Conservation (phyloP, 306 rosid species). For the Carpinus viminea region DNA sequence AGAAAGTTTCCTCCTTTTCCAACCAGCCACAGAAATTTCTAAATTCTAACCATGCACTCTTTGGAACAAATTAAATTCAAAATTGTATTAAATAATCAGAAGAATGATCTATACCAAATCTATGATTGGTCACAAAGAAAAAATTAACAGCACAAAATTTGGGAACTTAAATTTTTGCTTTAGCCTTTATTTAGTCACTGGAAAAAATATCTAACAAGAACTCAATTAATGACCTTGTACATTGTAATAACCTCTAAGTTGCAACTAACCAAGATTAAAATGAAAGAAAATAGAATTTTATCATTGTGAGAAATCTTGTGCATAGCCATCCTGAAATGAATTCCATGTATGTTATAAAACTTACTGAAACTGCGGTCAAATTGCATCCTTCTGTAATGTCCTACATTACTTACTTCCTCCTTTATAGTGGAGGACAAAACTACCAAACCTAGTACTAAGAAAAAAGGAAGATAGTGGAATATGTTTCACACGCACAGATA, state of each 20-base stretch:
- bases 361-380: neutral
- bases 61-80: neutral
- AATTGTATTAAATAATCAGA: neutral
- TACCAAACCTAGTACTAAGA: neutral
- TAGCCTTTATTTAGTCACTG: neutral
- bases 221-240: neutral
- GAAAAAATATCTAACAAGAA: neutral
- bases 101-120: neutral
- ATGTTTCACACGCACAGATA: neutral
- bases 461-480: neutral
- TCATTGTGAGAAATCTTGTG: neutral
- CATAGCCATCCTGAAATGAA: neutral
- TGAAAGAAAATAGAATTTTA: neutral
- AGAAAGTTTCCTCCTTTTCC: neutral
- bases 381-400: neutral
- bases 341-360: neutral
- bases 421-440: neutral
- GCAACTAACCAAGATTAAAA: neutral
- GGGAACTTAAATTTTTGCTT: neutral
- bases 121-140: neutral
- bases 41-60: neutral
- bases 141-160: neutral
- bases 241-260: neutral
- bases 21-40: neutral
- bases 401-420: neutral